These are phyloP conservation scores for Cladorrhinum sp. DNA, from an alignment of 2,329 filamentous ascomycete genomes.

Conservation along the genomic window DNA sequence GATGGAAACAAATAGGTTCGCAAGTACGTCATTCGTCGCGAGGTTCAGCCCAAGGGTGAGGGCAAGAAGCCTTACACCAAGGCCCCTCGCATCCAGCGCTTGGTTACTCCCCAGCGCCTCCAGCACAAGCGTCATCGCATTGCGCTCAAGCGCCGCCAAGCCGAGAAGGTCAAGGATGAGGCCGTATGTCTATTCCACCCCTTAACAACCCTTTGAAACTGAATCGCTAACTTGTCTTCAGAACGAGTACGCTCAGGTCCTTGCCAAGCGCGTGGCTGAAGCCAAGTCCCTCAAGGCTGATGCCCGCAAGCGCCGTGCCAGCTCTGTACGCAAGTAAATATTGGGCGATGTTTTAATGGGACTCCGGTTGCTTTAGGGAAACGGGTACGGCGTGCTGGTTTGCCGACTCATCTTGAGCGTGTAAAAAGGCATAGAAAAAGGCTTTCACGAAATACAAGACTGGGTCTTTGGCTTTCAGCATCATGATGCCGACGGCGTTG, in stretches of 20 bases:
- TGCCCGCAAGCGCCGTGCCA: constrained; percentile 93
- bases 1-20: constrained; percentile 65
- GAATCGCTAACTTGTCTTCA: constrained; percentile 45
- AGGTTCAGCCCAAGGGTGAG: constrained; percentile 95
- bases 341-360: constrained; percentile 33
- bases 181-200: constrained; percentile 58
- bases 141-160: constrained; percentile 96
- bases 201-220: not conserved
- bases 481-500: constrained; percentile 17
- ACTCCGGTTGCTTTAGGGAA: constrained; percentile 31
- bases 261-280: constrained; percentile 96
- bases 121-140: constrained; percentile 99
- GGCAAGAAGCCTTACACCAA: constrained; percentile 99
- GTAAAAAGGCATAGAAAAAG: constrained; percentile 31
- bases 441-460: constrained; percentile 26
- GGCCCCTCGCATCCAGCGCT: constrained; percentile 99
- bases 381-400: constrained; percentile 30
- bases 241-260: constrained; percentile 95
- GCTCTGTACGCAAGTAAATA: constrained; percentile 86
- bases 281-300: constrained; percentile 92
- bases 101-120: constrained; percentile 98
- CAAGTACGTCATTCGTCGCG: constrained; percentile 99
- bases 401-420: constrained; percentile 28
- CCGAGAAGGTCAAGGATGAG: constrained; percentile 98
- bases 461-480: constrained; percentile 27